Percentiles rank a stretch among this genome's conserved stretches.
Evolutionary conservation across 2,329 filamentous ascomycete genomes (phyloP).

Genomic region (Penicillium sp.): DNA sequence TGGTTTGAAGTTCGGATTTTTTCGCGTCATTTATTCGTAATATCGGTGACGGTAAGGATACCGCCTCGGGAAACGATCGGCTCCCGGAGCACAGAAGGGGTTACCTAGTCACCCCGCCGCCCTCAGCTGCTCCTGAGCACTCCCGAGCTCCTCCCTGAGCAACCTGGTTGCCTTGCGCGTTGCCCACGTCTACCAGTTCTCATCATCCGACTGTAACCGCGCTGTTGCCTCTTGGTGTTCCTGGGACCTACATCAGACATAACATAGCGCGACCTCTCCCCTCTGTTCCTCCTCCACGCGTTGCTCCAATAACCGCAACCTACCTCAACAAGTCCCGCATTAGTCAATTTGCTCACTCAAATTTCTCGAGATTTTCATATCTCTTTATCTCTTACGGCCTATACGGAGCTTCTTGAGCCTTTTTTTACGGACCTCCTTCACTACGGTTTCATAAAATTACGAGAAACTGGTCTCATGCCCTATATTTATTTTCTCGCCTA

Average conservation of each 20-base stretch:
- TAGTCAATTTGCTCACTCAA: not conserved
- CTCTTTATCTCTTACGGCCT: not conserved
- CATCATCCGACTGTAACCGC: not conserved
- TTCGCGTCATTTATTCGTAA: too few relatives aligned
- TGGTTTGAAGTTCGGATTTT: too few relatives aligned
- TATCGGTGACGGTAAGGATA: too few relatives aligned
- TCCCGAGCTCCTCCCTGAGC: slow-evolving; percentile 1
- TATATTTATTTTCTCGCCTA: not conserved
- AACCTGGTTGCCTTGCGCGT: not conserved
- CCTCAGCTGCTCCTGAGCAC: not conserved
- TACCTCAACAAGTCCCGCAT: not conserved
- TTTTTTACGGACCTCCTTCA: not conserved
- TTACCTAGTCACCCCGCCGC: too few relatives aligned
- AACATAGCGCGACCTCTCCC: not conserved
- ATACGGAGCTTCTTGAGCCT: not conserved
- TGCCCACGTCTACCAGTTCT: slow-evolving; percentile 1
- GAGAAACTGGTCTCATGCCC: not conserved
- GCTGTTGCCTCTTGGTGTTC: not conserved
- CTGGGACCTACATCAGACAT: not conserved
- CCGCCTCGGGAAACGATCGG: too few relatives aligned
- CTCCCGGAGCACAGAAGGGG: too few relatives aligned
- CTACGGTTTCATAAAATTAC: not conserved
- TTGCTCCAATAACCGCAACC: not conserved
- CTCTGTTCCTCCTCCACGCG: not conserved
- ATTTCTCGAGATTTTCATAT: not conserved